phyloP scores from a whole-genome alignment of 1,284 basidiomycete genomes.

The Albatrellus sp. region DNA sequence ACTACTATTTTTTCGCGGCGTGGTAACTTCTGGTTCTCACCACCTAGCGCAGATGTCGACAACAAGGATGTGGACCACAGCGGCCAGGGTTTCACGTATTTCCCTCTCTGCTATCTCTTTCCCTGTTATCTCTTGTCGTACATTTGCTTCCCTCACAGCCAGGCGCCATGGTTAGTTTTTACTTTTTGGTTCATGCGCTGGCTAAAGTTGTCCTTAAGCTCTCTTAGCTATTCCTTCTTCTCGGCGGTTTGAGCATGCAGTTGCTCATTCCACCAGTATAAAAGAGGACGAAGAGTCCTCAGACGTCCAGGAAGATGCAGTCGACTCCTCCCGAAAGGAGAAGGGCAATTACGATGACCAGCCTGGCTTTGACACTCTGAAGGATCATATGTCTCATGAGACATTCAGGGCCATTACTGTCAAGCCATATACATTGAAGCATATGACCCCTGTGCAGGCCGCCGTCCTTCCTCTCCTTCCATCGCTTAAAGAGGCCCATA shows the following conservation, averaged over 20 bases:
- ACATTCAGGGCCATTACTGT: slow-evolving; percentile 56
- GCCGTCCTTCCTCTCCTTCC: slow-evolving; percentile 66
- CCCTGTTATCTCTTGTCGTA: background rate
- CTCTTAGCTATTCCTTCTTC: background rate
- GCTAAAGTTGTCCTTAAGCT: background rate
- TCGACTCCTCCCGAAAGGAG: background rate
- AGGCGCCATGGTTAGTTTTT: slow-evolving; percentile 6
- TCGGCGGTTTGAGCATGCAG: slow-evolving; percentile 7
- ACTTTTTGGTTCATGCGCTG: background rate
- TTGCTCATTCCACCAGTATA: slow-evolving; percentile 2
- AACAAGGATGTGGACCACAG: slow-evolving; percentile 1
- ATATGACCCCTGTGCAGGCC: slow-evolving; percentile 81
- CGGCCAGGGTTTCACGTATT: slow-evolving; percentile 1
- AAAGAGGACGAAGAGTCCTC: background rate
- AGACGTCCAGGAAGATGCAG: background rate
- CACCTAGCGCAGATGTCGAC: no score
- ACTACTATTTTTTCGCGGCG: no score
- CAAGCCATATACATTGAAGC: slow-evolving; percentile 58
- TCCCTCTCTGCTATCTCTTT: background rate
- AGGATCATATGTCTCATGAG: slow-evolving; percentile 26
- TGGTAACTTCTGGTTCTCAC: no score
- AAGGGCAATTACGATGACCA: slow-evolving; percentile 9
- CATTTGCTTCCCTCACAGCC: slow-evolving; percentile 3
- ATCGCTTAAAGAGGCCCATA: slow-evolving; percentile 36
- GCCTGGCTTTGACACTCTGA: slow-evolving; percentile 28